These are phyloP conservation scores for Metschnikowia chrysomelidarum DNA, from an alignment of 805 yeast genomes.

Conservation along the genomic window DNA sequence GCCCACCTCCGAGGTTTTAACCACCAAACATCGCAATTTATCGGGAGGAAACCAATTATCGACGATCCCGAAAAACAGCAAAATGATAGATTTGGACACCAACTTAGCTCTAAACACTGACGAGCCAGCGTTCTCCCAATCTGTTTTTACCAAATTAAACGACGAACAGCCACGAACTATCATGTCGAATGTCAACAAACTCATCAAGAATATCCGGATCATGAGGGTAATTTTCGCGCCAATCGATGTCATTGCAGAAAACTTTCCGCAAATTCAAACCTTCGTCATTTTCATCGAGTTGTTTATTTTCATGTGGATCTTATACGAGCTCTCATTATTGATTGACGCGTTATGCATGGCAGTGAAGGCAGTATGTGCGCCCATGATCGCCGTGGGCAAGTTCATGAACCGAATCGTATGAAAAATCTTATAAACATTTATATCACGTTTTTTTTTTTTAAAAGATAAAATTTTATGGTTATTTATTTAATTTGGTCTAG, in stretches of 20 bases:
- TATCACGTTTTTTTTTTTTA: too few species aligned
- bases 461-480: too few species aligned
- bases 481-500: too few species aligned
- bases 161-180: conserved; percentile 11
- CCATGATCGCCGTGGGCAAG: conserved; percentile 45
- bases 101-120: too few species aligned
- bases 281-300: conserved; percentile 40
- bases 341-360: conserved; percentile 45
- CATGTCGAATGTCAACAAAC: conserved; percentile 26
- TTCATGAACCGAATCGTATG: conserved; percentile 43
- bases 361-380: conserved; percentile 45
- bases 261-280: conserved; percentile 38
- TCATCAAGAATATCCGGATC: conserved; percentile 34
- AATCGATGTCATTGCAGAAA: conserved; percentile 36
- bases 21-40: too few species aligned
- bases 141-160: too few species aligned
- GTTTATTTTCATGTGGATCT: conserved; percentile 39
- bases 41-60: too few species aligned
- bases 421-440: too few species aligned
- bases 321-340: conserved; percentile 40
- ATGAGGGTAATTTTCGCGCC: conserved; percentile 41
- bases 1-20: too few species aligned
- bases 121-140: too few species aligned
- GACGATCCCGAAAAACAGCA: too few species aligned
- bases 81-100: too few species aligned